phyloP scores from a whole-genome alignment of 176 grass and related monocot species.

The Raddia distichophylla region DNA sequence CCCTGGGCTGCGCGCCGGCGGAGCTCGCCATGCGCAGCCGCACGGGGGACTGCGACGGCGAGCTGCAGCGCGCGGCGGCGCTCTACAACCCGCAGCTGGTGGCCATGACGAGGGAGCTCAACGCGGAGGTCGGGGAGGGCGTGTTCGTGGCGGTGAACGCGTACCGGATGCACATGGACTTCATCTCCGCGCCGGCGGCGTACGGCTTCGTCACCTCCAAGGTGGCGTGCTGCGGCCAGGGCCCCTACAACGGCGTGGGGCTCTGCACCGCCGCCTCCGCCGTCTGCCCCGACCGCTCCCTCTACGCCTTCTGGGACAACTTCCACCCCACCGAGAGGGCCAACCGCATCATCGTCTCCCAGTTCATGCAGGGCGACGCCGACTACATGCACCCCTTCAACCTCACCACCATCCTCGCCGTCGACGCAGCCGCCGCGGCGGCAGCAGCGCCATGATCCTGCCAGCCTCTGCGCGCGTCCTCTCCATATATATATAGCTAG shows the following conservation, averaged over 20 bases:
- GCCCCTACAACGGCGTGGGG: constrained; percentile 66
- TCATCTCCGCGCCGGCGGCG: constrained; percentile 54
- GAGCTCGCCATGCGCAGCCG: constrained; percentile 60
- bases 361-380: constrained; percentile 51
- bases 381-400: constrained; percentile 76
- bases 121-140: constrained; percentile 38
- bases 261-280: constrained; percentile 57
- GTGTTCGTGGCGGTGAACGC: constrained; percentile 70
- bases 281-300: constrained; percentile 57
- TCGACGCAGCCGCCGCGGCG: constrained; percentile 25
- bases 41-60: constrained; percentile 55
- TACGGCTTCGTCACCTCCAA: constrained; percentile 72
- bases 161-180: constrained; percentile 77
- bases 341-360: constrained; percentile 68
- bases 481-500: too few species aligned
- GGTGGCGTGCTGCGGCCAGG: constrained; percentile 72
- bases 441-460: not conserved
- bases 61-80: constrained; percentile 57
- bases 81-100: constrained; percentile 71
- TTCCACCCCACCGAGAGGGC: constrained; percentile 73
- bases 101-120: constrained; percentile 47
- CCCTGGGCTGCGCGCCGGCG: constrained; percentile 58
- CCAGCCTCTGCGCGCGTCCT: too few species aligned
- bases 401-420: constrained; percentile 64
- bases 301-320: constrained; percentile 73